Conservation (phyloP, 2,329 filamentous ascomycete genomes). For the Colletotrichum tofieldiae region DNA sequence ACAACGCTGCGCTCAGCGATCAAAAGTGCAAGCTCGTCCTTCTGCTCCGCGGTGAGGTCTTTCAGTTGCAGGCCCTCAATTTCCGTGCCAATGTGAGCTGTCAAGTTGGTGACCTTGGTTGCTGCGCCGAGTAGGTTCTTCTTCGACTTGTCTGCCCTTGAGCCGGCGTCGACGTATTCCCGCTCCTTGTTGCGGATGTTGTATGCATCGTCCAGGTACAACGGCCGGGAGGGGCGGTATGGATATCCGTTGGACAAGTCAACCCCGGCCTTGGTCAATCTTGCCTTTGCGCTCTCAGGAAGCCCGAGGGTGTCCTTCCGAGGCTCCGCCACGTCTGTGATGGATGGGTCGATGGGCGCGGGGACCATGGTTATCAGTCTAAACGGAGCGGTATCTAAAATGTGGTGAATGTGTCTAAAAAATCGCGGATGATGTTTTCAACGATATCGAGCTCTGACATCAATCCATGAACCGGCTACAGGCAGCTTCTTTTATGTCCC, state of each 20-base stretch:
- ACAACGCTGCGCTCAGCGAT: slow-evolving; percentile 77
- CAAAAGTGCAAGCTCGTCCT: slow-evolving; percentile 73
- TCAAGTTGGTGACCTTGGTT: slow-evolving; percentile 74
- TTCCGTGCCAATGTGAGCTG: slow-evolving; percentile 75
- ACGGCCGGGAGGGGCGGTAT: slow-evolving; percentile 76
- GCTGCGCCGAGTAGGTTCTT: slow-evolving; percentile 73
- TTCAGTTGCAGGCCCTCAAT: slow-evolving; percentile 76
- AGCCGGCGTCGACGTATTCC: slow-evolving; percentile 72
- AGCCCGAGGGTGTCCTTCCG: slow-evolving; percentile 76
- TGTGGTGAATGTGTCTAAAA: neutral
- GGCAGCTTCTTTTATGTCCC: neutral
- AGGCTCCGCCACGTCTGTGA: slow-evolving; percentile 74
- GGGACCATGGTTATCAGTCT: slow-evolving; percentile 60
- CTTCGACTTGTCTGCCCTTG: slow-evolving; percentile 77
- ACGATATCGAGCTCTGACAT: fast-evolving
- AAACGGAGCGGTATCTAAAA: neutral
- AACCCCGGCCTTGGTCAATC: slow-evolving; percentile 78
- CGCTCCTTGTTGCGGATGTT: slow-evolving; percentile 73
- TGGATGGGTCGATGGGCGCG: slow-evolving; percentile 72
- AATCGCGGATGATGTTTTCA: neutral
- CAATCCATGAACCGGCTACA: fast-evolving
- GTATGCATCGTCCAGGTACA: slow-evolving; percentile 80
- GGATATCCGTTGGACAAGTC: slow-evolving; percentile 81
- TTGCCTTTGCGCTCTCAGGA: slow-evolving; percentile 69
- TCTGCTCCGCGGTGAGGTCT: slow-evolving; percentile 71